Percentiles rank a stretch among this genome's conserved stretches.
Conservation (phyloP, 768 basidiomycete genomes). For the Kwoniella dejecticola region DNA sequence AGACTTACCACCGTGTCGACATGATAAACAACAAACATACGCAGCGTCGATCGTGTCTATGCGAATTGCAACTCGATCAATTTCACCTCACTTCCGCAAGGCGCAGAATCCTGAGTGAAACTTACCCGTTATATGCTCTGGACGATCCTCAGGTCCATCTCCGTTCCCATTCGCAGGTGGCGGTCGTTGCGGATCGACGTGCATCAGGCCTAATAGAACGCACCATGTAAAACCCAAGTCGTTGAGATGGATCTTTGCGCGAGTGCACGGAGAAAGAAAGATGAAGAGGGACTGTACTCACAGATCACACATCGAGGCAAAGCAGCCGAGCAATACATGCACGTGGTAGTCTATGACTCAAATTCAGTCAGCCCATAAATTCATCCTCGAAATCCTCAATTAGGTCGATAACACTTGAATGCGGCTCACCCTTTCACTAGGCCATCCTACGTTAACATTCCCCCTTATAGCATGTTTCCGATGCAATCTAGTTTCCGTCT, state of each 20-base stretch:
- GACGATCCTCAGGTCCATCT: constrained; percentile 6
- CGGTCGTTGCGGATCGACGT: constrained; percentile 25
- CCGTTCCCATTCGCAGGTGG: background rate
- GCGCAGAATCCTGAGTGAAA: no score
- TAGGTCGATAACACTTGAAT: no score
- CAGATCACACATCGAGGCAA: constrained; percentile 50
- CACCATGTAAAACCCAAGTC: no score
- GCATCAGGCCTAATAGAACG: constrained; percentile 19
- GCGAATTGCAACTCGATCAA: background rate
- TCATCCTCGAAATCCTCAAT: no score
- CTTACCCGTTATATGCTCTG: constrained; percentile 18
- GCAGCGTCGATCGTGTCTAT: constrained; percentile 45
- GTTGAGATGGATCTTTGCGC: no score
- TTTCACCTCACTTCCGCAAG: no score
- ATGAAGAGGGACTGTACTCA: no score
- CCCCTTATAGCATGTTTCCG: constrained; percentile 36
- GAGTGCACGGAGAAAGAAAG: no score
- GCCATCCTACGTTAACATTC: constrained; percentile 31
- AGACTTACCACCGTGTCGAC: constrained; percentile 46
- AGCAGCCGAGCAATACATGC: constrained; percentile 36
- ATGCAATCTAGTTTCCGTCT: constrained; percentile 30
- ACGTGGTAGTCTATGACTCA: constrained; percentile 30
- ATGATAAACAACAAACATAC: constrained; percentile 48
- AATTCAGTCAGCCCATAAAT: no score
- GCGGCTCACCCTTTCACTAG: constrained; percentile 40